Base-by-base conservation (phyloP, 2,329 filamentous ascomycete genomes). In the Amylocarpus encephaloides region DNA sequence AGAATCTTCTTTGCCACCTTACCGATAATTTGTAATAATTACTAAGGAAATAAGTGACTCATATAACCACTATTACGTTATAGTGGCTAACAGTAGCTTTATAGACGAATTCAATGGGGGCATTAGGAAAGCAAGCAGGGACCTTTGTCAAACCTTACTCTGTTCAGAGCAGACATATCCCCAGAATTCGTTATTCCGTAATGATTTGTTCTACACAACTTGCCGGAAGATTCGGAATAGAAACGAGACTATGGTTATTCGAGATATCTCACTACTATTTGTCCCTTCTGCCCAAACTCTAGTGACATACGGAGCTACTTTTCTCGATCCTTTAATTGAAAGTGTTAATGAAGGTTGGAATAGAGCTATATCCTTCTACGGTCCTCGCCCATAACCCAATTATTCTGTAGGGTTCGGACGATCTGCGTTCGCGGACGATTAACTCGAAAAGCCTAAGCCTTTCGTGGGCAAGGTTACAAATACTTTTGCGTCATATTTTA, bases 361-460 rank as follows among this genome's bases (percentile, higher is more conserved):
- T 46, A 69, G 67, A 52, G 66, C 66, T 5, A 62, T 71, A 33
- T 64, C n/a, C n/a, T n/a, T n/a, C n/a, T n/a, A n/a, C n/a, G n/a
- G n/a, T n/a, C n/a, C n/a, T n/a, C n/a, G n/a, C n/a, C n/a, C n/a
- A n/a, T n/a, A n/a, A n/a, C n/a, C n/a, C n/a, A n/a, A n/a, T n/a
- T n/a, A n/a, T n/a, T n/a, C n/a, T n/a, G n/a, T n/a, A n/a, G n/a
- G n/a, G n/a, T n/a, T n/a, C n/a, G n/a, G n/a, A n/a, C n/a, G n/a
- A n/a, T n/a, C n/a, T n/a, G n/a, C n/a, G n/a, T n/a, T n/a, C n/a
- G n/a, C n/a, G n/a, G n/a, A n/a, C n/a, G n/a, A n/a, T n/a, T n/a
- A n/a, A n/a, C n/a, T n/a, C n/a, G n/a, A n/a, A n/a, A n/a, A n/a
- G n/a, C n/a, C n/a, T n/a, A n/a, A n/a, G n/a, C n/a, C n/a, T n/a